Evolutionary conservation across 2,329 filamentous ascomycete genomes (phyloP).

Genomic region (Aspergillus viridinutans): DNA sequence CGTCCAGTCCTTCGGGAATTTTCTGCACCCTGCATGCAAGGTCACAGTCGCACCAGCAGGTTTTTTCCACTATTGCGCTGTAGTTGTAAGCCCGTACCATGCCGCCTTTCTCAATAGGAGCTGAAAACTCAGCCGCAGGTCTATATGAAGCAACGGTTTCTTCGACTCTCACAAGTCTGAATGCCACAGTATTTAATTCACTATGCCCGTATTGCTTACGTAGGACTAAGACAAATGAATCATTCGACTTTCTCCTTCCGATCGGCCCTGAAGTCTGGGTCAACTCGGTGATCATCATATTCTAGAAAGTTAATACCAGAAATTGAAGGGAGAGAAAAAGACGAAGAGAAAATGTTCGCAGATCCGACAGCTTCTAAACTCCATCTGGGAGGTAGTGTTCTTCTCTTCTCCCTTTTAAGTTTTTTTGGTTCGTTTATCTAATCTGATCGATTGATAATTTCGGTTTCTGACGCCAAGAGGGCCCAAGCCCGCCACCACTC

Average conservation of each 20-base stretch:
- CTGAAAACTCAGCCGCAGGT: not conserved
- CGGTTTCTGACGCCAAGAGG: not conserved
- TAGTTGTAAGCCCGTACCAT: too few relatives aligned
- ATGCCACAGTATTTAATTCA: not conserved
- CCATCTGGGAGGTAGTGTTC: not conserved
- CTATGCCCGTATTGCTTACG: not conserved
- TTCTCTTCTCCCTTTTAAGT: not conserved
- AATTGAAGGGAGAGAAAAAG: not conserved
- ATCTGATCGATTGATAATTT: slow-evolving; percentile 14
- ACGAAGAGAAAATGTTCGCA: too few relatives aligned
- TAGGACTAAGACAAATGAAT: not conserved
- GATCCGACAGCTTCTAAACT: not conserved
- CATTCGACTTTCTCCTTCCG: not conserved
- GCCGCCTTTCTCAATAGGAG: not conserved
- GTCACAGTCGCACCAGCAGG: not conserved
- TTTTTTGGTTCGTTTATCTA: slow-evolving; percentile 8
- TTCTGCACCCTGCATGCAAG: not conserved
- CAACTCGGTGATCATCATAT: not conserved
- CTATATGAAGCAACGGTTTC: not conserved
- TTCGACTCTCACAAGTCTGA: not conserved
- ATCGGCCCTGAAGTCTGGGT: not conserved
- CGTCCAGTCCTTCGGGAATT: not conserved
- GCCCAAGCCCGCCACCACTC: not conserved
- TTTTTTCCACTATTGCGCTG: not conserved
- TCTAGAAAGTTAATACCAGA: not conserved